Conservation (phyloP, 2,329 filamentous ascomycete species). For the Pseudocercospora musae region DNA sequence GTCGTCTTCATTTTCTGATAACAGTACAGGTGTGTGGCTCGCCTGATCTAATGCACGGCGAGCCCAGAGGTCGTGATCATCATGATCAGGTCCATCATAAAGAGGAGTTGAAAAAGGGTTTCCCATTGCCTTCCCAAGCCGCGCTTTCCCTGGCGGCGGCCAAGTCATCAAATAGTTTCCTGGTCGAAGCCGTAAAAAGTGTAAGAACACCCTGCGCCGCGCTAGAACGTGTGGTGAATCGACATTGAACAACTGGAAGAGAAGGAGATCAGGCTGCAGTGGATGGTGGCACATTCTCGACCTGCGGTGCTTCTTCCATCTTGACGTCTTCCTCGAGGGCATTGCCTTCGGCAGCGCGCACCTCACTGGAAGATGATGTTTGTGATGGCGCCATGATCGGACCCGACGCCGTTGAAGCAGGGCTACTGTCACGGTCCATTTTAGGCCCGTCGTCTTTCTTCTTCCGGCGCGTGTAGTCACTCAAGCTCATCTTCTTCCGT, state of each 20-base stretch:
- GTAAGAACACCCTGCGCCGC: slow-evolving; percentile 17
- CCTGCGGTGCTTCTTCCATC: slow-evolving; percentile 25
- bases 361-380: slow-evolving; percentile 26
- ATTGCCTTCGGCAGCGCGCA: slow-evolving; percentile 24
- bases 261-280: slow-evolving; percentile 11
- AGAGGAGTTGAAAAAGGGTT: not conserved
- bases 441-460: slow-evolving; percentile 27
- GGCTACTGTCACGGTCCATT: slow-evolving; percentile 32
- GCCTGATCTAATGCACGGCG: slow-evolving; percentile 4
- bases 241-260: slow-evolving; percentile 1
- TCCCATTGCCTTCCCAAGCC: not conserved
- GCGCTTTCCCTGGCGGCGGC: not conserved
- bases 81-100: slow-evolving; percentile 4
- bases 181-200: slow-evolving; percentile 15
- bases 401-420: slow-evolving; percentile 29
- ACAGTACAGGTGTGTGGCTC: slow-evolving; percentile 6
- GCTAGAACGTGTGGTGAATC: slow-evolving; percentile 18
- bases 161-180: slow-evolving; percentile 2
- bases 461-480: slow-evolving; percentile 49
- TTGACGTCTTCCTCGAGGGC: slow-evolving; percentile 30
- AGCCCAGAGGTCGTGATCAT: slow-evolving; percentile 7
- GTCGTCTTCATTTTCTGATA: slow-evolving; percentile 3
- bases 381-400: slow-evolving; percentile 25
- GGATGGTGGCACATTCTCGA: slow-evolving; percentile 11
- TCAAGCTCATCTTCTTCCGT: slow-evolving; percentile 52